Percentiles rank a stretch among this genome's conserved stretches.
phyloP scores from a whole-genome alignment of 305 asterid species.

The Coffea humblotiana region DNA sequence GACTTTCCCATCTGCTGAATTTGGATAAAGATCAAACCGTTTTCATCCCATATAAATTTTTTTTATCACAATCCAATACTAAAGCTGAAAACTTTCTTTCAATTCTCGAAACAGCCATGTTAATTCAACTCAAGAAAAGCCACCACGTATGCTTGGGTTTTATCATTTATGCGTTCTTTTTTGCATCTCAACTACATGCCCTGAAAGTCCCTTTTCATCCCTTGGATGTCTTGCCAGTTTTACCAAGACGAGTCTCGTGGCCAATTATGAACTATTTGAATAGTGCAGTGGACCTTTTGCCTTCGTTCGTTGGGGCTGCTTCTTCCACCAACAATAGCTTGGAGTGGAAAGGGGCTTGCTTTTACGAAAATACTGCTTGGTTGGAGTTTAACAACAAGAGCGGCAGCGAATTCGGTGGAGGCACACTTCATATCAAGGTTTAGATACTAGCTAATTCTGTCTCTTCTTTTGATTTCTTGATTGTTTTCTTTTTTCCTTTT shows the following conservation, averaged over 20 bases:
- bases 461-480: not conserved
- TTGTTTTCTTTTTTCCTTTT: not conserved
- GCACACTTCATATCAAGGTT: slow-evolving; percentile 88
- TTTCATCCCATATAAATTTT: not conserved
- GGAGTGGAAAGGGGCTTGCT: slow-evolving; percentile 92
- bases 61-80: not conserved
- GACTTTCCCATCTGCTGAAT: not conserved
- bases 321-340: slow-evolving; percentile 29
- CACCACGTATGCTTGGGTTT: slow-evolving; percentile 26
- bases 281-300: slow-evolving; percentile 77
- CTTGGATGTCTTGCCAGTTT: slow-evolving; percentile 62
- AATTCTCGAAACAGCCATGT: slow-evolving; percentile 28
- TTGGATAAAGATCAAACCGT: slow-evolving; percentile 12
- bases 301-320: slow-evolving; percentile 84
- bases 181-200: slow-evolving; percentile 31
- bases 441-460: not conserved
- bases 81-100: not conserved
- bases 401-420: slow-evolving; percentile 79
- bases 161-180: slow-evolving; percentile 23
- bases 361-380: slow-evolving; percentile 78
- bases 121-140: slow-evolving; percentile 29
- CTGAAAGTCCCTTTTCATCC: slow-evolving; percentile 59
- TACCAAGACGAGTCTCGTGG: slow-evolving; percentile 79
- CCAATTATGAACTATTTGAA: slow-evolving; percentile 57
- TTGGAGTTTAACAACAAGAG: slow-evolving; percentile 69